phyloP scores from a whole-genome alignment of 345 rosid species.

The Zanthoxylum bungeanum region DNA sequence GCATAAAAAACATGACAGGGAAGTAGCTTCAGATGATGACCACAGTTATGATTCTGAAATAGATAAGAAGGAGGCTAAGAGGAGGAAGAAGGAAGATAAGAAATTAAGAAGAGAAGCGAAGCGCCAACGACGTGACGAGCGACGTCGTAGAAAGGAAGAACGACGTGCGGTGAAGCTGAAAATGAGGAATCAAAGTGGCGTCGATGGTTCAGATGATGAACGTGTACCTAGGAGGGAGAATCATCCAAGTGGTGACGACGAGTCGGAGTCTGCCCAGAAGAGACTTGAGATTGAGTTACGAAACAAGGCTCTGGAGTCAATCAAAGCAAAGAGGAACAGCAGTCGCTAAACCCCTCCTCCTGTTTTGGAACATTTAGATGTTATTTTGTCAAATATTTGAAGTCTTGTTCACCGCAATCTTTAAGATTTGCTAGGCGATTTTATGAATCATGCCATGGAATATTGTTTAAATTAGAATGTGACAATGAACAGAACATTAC shows the following conservation, averaged over 20 bases:
- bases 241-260: conserved; percentile 38
- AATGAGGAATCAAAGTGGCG: conserved; percentile 40
- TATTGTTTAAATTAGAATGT: not conserved
- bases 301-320: conserved; percentile 86
- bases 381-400: conserved; percentile 28
- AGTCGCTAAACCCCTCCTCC: conserved; percentile 37
- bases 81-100: conserved; percentile 87
- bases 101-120: conserved; percentile 80
- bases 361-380: conserved; percentile 19
- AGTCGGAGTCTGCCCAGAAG: conserved; percentile 54
- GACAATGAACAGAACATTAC: not conserved
- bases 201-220: conserved; percentile 55
- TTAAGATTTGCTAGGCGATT: conserved; percentile 23
- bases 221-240: conserved; percentile 23
- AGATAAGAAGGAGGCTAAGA: conserved; percentile 82
- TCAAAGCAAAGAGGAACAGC: conserved; percentile 92
- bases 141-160: conserved; percentile 70
- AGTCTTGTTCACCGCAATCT: conserved; percentile 21
- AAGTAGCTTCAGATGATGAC: conserved; percentile 52
- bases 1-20: conserved; percentile 55
- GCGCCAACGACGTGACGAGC: conserved; percentile 71
- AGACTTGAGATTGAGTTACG: conserved; percentile 90
- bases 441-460: conserved; percentile 2
- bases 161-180: conserved; percentile 67
- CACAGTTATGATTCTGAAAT: conserved; percentile 60